Conservation (phyloP, 2,329 filamentous ascomycete species). For the Cladophialophora psammophila region DNA sequence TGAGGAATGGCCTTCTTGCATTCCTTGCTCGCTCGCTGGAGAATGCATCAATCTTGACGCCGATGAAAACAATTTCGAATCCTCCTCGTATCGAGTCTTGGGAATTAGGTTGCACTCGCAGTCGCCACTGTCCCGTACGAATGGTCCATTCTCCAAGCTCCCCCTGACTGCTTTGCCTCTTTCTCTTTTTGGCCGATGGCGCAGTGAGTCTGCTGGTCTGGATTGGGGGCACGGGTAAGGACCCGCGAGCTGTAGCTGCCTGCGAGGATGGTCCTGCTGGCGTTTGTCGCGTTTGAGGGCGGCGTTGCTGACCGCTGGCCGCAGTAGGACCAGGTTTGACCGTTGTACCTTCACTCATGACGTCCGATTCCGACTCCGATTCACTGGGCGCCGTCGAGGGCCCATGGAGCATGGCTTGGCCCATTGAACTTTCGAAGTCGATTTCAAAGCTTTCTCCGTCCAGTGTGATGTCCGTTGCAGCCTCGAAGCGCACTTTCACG, state of each 20-base stretch:
- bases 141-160: slow-evolving; percentile 64
- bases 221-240: slow-evolving; percentile 26
- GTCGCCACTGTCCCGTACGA: slow-evolving; percentile 73
- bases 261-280: slow-evolving; percentile 20
- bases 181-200: slow-evolving; percentile 34
- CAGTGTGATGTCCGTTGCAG: slow-evolving; percentile 52
- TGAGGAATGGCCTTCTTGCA: slow-evolving; percentile 69
- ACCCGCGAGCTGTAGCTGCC: slow-evolving; percentile 9
- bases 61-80: slow-evolving; percentile 75
- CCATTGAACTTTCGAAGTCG: slow-evolving; percentile 33
- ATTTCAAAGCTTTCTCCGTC: slow-evolving; percentile 48
- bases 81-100: slow-evolving; percentile 54
- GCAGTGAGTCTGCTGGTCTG: slow-evolving; percentile 29
- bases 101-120: slow-evolving; percentile 65
- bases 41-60: slow-evolving; percentile 77
- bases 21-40: slow-evolving; percentile 73
- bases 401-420: slow-evolving; percentile 34
- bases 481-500: slow-evolving; percentile 69
- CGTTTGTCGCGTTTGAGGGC: slow-evolving; percentile 30
- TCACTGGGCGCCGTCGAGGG: slow-evolving; percentile 24
- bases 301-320: slow-evolving; percentile 20
- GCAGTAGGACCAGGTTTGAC: slow-evolving; percentile 18
- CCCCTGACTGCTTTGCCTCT: slow-evolving; percentile 33
- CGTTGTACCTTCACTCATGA: slow-evolving; percentile 29
- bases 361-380: slow-evolving; percentile 36